Evolutionary conservation across 345 rosid species (phyloP).

Genomic region (Geranium brycei): DNA sequence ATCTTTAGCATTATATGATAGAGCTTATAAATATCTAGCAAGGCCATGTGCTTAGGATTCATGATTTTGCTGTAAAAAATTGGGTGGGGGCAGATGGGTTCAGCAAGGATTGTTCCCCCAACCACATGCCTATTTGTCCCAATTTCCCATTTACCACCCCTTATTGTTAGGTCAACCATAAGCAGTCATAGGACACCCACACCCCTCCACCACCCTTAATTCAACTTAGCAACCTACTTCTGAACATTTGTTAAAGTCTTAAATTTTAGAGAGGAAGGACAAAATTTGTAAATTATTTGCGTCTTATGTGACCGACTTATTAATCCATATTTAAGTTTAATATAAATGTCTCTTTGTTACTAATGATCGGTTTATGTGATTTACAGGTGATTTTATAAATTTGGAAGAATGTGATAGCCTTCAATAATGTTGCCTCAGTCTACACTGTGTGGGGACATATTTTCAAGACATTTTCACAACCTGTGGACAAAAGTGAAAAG

Average conservation of each 20-base stretch:
- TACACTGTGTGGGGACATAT: too few relatives aligned
- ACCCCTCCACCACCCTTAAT: too few relatives aligned
- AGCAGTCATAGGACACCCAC: neutral
- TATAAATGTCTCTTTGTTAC: too few relatives aligned
- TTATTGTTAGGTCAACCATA: neutral
- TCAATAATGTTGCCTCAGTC: too few relatives aligned
- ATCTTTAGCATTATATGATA: neutral
- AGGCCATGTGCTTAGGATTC: neutral
- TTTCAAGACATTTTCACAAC: neutral
- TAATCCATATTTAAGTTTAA: too few relatives aligned
- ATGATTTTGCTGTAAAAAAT: too few relatives aligned
- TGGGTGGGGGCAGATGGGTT: neutral
- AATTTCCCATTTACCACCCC: neutral
- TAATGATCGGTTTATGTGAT: too few relatives aligned
- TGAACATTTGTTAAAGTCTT: neutral
- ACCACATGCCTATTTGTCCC: neutral
- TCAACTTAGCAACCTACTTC: neutral
- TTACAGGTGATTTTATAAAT: too few relatives aligned
- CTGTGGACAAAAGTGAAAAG: neutral
- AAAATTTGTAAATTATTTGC: too few relatives aligned
- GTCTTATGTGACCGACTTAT: too few relatives aligned
- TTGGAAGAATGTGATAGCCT: too few relatives aligned
- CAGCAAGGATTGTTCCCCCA: neutral
- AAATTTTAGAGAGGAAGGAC: too few relatives aligned
- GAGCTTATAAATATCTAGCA: neutral